Conservation (phyloP, 495 filamentous ascomycete species). For the Cryomyces minteri region DNA sequence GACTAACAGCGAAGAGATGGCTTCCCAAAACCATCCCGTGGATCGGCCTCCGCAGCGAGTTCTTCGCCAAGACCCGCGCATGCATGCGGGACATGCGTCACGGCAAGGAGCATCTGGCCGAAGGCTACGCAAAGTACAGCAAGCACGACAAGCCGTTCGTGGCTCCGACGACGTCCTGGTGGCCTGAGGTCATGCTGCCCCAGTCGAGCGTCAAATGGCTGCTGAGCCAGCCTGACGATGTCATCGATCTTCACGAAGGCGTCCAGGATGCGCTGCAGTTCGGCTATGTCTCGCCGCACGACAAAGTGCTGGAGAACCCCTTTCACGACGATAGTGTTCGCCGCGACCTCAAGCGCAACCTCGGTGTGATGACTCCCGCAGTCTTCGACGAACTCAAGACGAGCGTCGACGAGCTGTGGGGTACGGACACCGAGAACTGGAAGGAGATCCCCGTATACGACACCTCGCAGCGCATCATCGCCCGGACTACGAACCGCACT, state of each 20-base stretch:
- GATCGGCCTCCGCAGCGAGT: not conserved
- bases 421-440: slow-evolving; percentile 6
- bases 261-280: slow-evolving; percentile 13
- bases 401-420: slow-evolving; percentile 19
- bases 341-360: too few species aligned
- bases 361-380: slow-evolving; percentile 13
- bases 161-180: slow-evolving; percentile 21
- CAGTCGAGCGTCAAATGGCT: slow-evolving; percentile 22
- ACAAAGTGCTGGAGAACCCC: too few species aligned
- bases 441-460: slow-evolving; percentile 25
- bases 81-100: not conserved
- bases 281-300: slow-evolving; percentile 9
- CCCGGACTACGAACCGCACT: slow-evolving; percentile 21
- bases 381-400: slow-evolving; percentile 24
- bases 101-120: not conserved
- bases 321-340: too few species aligned
- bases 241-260: slow-evolving; percentile 20
- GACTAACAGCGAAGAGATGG: too few species aligned
- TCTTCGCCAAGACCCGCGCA: not conserved
- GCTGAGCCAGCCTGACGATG: slow-evolving; percentile 25
- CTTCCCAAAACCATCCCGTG: not conserved
- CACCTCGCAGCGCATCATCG: slow-evolving; percentile 7
- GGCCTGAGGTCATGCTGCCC: slow-evolving; percentile 27
- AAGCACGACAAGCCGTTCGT: slow-evolving; percentile 20
- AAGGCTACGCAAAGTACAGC: slow-evolving; percentile 17